Conservation (phyloP, 2,329 filamentous ascomycete species). For the Fusarium sp. region DNA sequence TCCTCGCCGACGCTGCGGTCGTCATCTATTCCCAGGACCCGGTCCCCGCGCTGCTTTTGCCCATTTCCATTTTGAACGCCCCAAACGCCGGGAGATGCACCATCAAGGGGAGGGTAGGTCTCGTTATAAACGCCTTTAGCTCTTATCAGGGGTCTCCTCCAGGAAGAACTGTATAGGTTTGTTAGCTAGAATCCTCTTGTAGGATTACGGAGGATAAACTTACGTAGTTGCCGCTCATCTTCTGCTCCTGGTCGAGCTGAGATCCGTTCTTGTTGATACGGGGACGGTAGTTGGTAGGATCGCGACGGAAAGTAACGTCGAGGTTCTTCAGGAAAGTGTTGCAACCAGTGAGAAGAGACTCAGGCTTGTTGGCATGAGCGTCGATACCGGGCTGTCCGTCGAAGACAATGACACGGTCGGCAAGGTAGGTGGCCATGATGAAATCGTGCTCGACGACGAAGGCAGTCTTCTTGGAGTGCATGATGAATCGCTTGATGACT, state of each 20-base stretch:
- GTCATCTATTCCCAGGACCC: conserved; percentile 58
- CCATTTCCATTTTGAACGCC: conserved; percentile 64
- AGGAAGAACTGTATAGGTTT: conserved; percentile 84
- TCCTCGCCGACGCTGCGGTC: conserved; percentile 72
- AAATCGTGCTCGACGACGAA: conserved; percentile 99
- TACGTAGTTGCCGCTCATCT: conserved; percentile 91
- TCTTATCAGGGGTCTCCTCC: conserved; percentile 77
- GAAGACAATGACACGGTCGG: conserved; percentile 98
- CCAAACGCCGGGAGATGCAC: conserved; percentile 62
- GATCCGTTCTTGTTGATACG: conserved; percentile 98
- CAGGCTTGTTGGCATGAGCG: conserved; percentile 88
- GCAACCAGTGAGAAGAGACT: conserved; percentile 94
- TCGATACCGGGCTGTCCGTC: conserved; percentile 93
- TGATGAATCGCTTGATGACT: conserved; percentile 99
- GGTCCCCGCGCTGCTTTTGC: conserved; percentile 49
- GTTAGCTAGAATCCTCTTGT: conserved; percentile 26
- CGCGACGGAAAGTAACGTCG: conserved; percentile 98
- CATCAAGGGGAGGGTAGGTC: conserved; percentile 51
- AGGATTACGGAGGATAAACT: conserved; percentile 56
- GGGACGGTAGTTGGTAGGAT: conserved; percentile 94
- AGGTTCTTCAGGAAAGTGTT: conserved; percentile 97
- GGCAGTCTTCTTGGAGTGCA: conserved; percentile 99
- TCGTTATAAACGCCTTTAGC: conserved; percentile 63
- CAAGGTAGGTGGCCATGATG: conserved; percentile 86
- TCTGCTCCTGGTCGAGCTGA: conserved; percentile 98